These are phyloP conservation scores for Pyrenula aspistea DNA, from an alignment of 495 filamentous ascomycete genomes.

Conservation along the genomic window DNA sequence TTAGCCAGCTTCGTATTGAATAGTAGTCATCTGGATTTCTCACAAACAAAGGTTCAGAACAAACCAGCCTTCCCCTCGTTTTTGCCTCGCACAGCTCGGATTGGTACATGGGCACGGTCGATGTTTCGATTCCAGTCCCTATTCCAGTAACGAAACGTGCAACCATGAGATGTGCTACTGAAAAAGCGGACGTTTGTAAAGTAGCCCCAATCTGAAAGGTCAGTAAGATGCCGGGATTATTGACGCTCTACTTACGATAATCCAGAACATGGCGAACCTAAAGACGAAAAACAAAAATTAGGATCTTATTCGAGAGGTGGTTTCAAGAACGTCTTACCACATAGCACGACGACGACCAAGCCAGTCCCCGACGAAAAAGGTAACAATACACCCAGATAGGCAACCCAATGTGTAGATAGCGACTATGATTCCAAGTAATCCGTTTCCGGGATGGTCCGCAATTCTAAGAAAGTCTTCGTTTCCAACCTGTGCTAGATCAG, in stretches of 20 bases:
- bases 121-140: slow-evolving; percentile 38
- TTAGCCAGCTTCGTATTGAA: not conserved
- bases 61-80: slow-evolving; percentile 30
- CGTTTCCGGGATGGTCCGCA: slow-evolving; percentile 26
- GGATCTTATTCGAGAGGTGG: not conserved
- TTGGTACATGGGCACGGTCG: slow-evolving; percentile 38
- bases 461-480: slow-evolving; percentile 33
- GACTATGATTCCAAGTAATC: slow-evolving; percentile 31
- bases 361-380: slow-evolving; percentile 30
- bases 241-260: slow-evolving; percentile 13
- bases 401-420: slow-evolving; percentile 41
- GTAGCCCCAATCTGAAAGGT: slow-evolving; percentile 28
- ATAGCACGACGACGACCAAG: slow-evolving; percentile 34
- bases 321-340: slow-evolving; percentile 11
- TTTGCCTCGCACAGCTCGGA: slow-evolving; percentile 30
- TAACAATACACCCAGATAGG: slow-evolving; percentile 25
- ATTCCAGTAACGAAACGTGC: slow-evolving; percentile 36
- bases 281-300: not conserved
- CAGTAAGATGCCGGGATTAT: not conserved
- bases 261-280: slow-evolving; percentile 22
- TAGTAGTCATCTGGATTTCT: slow-evolving; percentile 13
- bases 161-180: slow-evolving; percentile 29
- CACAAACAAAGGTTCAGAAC: slow-evolving; percentile 29
- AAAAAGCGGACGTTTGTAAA: slow-evolving; percentile 29
- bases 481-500: not conserved